Base-by-base conservation (phyloP, 805 yeast genomes). In the Hanseniaspora clermontiae region DNA sequence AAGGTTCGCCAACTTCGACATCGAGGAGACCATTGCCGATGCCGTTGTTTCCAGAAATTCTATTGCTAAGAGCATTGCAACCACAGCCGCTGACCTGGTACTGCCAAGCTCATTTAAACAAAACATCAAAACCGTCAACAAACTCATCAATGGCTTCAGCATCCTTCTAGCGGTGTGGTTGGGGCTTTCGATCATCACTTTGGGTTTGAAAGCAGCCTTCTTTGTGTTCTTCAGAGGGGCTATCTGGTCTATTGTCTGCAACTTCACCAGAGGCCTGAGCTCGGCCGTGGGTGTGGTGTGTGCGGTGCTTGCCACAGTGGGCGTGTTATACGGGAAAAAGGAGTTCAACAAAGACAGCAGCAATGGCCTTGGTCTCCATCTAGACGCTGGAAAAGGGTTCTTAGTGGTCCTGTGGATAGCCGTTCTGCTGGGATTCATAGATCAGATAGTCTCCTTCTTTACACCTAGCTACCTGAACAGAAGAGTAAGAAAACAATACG, bases 101-200 rank as follows among this genome's bases (percentile, higher is more conserved):
- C 29, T 51, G 38, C 55, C 55, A 1, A 15, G 32, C 6, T 10
- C 17, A 15, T 51, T n/a, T 31, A 36, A 37, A 42, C 27, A 10
- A 5, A 5, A 51, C 19, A n/a, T 43, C 12, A 24, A 14, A 8
- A 12, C 38, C 1, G 32, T 51, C 37, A 43, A 51, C 37, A 43
- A 43, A 17, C n/a, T 51, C 24, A 31, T 51, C 27, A 32, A 51
- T 37, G 49, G n/a, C 11, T 43, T 51, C 29, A 51, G 48, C 47
- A 36, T 36, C 17, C n/a, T 51, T 8, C 20, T 51, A 3, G 27
- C 31, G 12, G 55, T 37, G 5, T 51, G 55, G 55, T 2, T 51
- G 11, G 47, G 49, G 2, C 32, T 49, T n/a, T 24, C 43, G 1
- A 15, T 38, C 10, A 14, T 49, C 14, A 24, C 27, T 20, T 8